Base-by-base conservation (phyloP, 2,329 filamentous ascomycete genomes). In the Verticillium alfalfae region DNA sequence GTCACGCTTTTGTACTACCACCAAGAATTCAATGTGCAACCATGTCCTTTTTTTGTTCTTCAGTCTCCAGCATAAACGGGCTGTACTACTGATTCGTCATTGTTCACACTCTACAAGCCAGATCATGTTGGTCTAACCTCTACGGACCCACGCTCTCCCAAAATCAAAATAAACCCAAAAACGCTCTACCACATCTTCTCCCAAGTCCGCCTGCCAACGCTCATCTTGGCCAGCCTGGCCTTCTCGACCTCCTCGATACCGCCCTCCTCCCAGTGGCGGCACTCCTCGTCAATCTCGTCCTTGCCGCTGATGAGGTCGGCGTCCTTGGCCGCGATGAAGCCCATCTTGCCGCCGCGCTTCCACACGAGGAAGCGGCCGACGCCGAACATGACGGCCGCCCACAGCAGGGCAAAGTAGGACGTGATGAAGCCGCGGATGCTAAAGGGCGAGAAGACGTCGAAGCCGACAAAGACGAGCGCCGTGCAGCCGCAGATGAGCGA, bases 221-320 rank as follows among this genome's bases (percentile, higher is more conserved):
- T 63, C 76, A 78, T 77, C 34, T 69, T 65, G 7, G 72, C 72
- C 31, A 79, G 67, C 52, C 70, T 69, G 18, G 67, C 66, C 65
- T 68, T 68, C 67, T 78, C 76, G 60, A 80, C 79, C 67, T 79
- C 78, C 64, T 80, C 78, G 37, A 82, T 74, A 5, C 76, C 76
- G 7, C 77, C 76, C 65, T 79, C 76, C 62, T 79, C 77, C 77
- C 76, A 79, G 55, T 75, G 70, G 18, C 71, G 67, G 65, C 77
- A 78, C 70, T 79, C 76, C 64, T 85, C 84, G 60, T 89, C 88
- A 64, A 89, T 84, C 72, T 90, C 88, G 7, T 83, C 83, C 62
- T 90, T 76, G 62, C 88, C 87, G 39, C 83, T 83, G 36, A 81
- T 69, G 54, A 91, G 72, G 70, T 92, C 88, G 0, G 86, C 81